These are phyloP conservation scores for Venturia aucupariae DNA, from an alignment of 2,329 filamentous ascomycete species.

Conservation along the genomic window DNA sequence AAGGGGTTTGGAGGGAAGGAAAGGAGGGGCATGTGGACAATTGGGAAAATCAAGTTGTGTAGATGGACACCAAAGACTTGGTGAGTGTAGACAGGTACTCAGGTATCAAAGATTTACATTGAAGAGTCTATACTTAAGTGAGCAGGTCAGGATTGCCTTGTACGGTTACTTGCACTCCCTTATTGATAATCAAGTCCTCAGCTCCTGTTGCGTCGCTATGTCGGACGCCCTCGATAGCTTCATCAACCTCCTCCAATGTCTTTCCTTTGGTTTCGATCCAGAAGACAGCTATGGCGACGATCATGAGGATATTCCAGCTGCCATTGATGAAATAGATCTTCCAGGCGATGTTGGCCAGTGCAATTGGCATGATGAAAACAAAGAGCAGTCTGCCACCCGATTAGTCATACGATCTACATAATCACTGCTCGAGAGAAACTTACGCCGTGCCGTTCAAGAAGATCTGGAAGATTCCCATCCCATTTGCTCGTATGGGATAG, in stretches of 20 bases:
- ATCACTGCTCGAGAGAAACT: too few species aligned
- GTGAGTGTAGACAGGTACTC: too few species aligned
- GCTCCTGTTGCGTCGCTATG: background rate
- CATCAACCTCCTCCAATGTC: conserved; percentile 12
- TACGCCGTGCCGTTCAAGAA: conserved; percentile 13
- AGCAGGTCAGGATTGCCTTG: background rate
- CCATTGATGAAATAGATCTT: conserved; percentile 15
- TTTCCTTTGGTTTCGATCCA: conserved; percentile 12
- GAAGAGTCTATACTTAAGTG: background rate
- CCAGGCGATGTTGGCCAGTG: conserved; percentile 17
- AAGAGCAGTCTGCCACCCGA: conserved; percentile 12
- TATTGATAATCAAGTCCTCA: background rate
- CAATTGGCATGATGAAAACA: conserved; percentile 16
- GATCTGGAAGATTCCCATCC: conserved; percentile 25
- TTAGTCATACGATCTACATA: too few species aligned
- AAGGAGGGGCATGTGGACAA: too few species aligned
- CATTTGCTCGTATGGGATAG: conserved; percentile 41
- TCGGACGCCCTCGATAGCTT: background rate
- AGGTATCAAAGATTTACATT: too few species aligned
- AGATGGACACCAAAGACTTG: too few species aligned
- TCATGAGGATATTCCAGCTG: conserved; percentile 1
- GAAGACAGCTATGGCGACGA: background rate
- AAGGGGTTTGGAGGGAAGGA: too few species aligned
- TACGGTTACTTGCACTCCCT: background rate
- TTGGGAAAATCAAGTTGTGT: background rate